Evolutionary conservation across 441 rosid genomes (phyloP), one percentile per base, ranked within the genome.

Genomic region (Adansonia grandidieri): DNA sequence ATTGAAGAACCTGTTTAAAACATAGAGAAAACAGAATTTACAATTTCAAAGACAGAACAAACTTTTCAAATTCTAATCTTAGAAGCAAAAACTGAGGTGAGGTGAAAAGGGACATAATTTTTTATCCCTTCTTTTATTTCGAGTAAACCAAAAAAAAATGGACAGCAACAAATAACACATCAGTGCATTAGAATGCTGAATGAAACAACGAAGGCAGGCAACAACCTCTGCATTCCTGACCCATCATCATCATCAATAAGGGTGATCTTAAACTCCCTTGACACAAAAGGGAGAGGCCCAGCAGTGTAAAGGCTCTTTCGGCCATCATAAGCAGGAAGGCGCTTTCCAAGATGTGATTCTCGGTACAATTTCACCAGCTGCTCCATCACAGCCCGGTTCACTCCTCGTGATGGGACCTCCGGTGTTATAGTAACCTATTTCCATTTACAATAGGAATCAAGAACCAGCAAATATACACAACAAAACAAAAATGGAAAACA

Each of bases 291-390:
- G 68, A 96, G 91, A 2, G 97, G 90, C 51, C 97, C 97, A 77
- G 98, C 99, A 77, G 98, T 93, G 71, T 93, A 96, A 14, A 96
- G 97, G 81, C 97, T 92, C 84, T 96, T 96, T 8, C 97, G 84
- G 1, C 99, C 99, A 87, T 96, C 98, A 83, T 96, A 96, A 0
- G 93, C 99, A 2, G 98, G 99, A 81, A 90, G 97, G 9, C 96
- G 95, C 80, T 77, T 89, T 71, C 97, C 99, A 70, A 96, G 95
- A 80, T 92, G 94, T 4, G 97, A 91, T 5, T 88, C 96, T 42
- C 77, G 76, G 79, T 93, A 91, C 37, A 80, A 19, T 24, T 60
- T 81, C 24, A 93, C 95, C 57, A 96, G 88, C 77, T 85, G 87
- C 79, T 89, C 87, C 91, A 94, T 92, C 67, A 94, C 93, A 80